Evolutionary conservation across 1,284 basidiomycete species (phyloP), one percentile per base, ranked within the genome.

Genomic region (Amylostereum areolatum): DNA sequence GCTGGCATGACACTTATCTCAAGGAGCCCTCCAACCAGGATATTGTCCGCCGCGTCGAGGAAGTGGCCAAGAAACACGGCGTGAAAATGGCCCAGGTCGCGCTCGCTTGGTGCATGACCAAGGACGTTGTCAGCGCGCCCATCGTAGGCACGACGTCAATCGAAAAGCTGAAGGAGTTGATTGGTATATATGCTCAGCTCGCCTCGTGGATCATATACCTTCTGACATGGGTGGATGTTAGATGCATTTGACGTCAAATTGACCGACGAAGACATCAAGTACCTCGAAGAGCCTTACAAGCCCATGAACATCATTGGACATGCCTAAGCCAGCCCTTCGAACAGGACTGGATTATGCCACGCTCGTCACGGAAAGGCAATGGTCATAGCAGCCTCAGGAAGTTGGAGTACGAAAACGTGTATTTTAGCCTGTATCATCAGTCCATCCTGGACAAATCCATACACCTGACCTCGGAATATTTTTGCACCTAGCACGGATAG

Each of bases 81-180:
- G 51, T 69, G 35, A 60, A 58, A 40, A 74, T 74, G 72, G 67
- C 73, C 2, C 70, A 74, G 50, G 59, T 74, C 28, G 64, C 68
- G 5, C 49, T 69, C 3, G 71, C 71, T 7, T 75, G 73, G 73
- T 53, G 55, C 12, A 47, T 72, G 6, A 44, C 57, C 18, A 63
- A 65, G 48, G 61, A 62, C 25, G 57, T 46, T 18, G 59, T 66
- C 27, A 56, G 57, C 25, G 63, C 65, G 8, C 63, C 62, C 24
- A 66, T 68, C 39, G 56, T 67, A 6, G 66, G 66, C 9, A 63
- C 63, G 2, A 66, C 66, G 5, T 65, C 55, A 36, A 48, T 67
- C 27, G 53, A 63, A 36, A 64, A 66, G 47, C 57, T 68, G 8
- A 45, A 61, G 37, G 65, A 67, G 32, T 47, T 62, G 11, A 56